These are phyloP conservation scores for Sequoiadendron giganteum DNA, from an alignment of 75 land plant species.

Conservation along the genomic window DNA sequence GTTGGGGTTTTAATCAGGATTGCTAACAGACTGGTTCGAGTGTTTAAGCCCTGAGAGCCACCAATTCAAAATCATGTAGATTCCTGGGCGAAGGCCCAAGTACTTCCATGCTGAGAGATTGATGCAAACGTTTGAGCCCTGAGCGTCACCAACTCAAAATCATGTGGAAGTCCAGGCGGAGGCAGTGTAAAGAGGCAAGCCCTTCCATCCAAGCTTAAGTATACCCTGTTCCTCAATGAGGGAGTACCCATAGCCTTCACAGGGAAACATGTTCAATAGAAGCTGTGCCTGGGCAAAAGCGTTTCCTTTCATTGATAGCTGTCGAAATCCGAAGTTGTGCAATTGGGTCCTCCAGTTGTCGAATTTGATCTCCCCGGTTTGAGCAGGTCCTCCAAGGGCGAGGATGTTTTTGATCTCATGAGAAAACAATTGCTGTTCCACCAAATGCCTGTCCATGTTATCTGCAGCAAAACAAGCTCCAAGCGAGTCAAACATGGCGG, in stretches of 20 bases:
- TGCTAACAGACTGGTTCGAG: too few relatives aligned
- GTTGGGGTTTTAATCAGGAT: too few relatives aligned
- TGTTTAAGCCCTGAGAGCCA: too few relatives aligned
- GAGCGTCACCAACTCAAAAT: too few relatives aligned
- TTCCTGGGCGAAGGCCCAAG: too few relatives aligned
- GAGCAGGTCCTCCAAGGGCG: slow-evolving; percentile 60
- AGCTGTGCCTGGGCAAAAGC: slow-evolving; percentile 53
- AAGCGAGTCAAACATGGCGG: slow-evolving; percentile 57
- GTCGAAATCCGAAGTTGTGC: slow-evolving; percentile 37
- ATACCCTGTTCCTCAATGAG: slow-evolving; percentile 57
- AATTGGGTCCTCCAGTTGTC: slow-evolving; percentile 66
- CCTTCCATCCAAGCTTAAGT: slow-evolving; percentile 78
- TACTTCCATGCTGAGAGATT: too few relatives aligned
- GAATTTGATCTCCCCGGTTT: slow-evolving; percentile 52
- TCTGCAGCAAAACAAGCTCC: slow-evolving; percentile 28
- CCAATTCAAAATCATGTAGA: too few relatives aligned
- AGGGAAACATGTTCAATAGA: slow-evolving; percentile 60
- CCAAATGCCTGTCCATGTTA: slow-evolving; percentile 45
- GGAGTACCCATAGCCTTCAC: slow-evolving; percentile 57
- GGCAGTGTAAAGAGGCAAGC: slow-evolving; percentile 58
- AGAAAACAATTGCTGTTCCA: slow-evolving; percentile 67
- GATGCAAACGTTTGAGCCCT: too few relatives aligned
- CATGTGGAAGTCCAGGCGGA: slow-evolving; percentile 44
- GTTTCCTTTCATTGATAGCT: slow-evolving; percentile 50
- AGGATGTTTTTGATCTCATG: slow-evolving; percentile 66